Evolutionary conservation across 352 stramenopile species (phyloP).

Genomic region (Pythium dissotocum): DNA sequence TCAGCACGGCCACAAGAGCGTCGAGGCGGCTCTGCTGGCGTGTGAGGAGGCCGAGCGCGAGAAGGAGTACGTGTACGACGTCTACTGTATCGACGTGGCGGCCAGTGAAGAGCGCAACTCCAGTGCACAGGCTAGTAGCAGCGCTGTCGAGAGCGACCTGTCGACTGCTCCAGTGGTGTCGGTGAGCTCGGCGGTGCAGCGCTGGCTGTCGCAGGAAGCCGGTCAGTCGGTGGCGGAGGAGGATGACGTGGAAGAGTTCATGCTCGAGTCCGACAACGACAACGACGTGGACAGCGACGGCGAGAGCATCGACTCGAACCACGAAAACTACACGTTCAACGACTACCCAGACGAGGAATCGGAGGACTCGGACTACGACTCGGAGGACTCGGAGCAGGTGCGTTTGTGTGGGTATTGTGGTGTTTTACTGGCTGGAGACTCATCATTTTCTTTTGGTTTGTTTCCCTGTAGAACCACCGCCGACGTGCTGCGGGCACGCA

Average conservation of each 20-base stretch:
- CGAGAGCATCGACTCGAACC: slow-evolving; percentile 82
- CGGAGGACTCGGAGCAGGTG: slow-evolving; percentile 38
- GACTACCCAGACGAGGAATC: slow-evolving; percentile 87
- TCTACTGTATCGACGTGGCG: slow-evolving; percentile 80
- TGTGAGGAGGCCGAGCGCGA: slow-evolving; percentile 77
- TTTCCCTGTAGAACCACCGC: slow-evolving; percentile 9
- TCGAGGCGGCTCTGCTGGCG: slow-evolving; percentile 63
- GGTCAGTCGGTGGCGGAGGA: slow-evolving; percentile 32
- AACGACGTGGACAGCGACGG: slow-evolving; percentile 73
- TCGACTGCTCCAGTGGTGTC: slow-evolving; percentile 51
- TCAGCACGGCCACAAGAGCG: slow-evolving; percentile 49
- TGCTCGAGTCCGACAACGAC: slow-evolving; percentile 78
- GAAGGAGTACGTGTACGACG: slow-evolving; percentile 85
- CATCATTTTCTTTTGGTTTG: not conserved
- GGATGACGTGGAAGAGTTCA: slow-evolving; percentile 70
- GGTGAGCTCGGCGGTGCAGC: slow-evolving; percentile 78
- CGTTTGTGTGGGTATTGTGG: not conserved
- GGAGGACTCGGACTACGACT: slow-evolving; percentile 35
- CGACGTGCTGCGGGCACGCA: slow-evolving; percentile 9
- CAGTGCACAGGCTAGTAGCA: not conserved
- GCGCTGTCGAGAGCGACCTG: slow-evolving; percentile 18
- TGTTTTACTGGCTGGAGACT: not conserved
- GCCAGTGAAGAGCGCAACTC: slow-evolving; percentile 37
- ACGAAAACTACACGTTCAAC: slow-evolving; percentile 76
- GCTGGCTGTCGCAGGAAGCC: slow-evolving; percentile 71